Evolutionary conservation across 2,329 filamentous ascomycete genomes (phyloP).

Genomic region (Verticillium isaacii): DNA sequence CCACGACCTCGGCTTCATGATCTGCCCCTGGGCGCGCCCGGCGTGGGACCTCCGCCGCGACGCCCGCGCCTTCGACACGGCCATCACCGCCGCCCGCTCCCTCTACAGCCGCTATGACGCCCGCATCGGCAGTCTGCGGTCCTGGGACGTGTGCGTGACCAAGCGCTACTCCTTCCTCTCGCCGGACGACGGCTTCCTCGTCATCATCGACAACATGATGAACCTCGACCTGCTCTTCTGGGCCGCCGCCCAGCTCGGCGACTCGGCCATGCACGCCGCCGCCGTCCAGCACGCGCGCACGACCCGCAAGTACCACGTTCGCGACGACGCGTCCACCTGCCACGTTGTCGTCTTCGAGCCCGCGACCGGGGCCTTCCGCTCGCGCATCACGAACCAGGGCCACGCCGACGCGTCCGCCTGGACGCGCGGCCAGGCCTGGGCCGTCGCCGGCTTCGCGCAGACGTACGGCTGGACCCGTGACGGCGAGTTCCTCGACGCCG

Average conservation of each 20-base stretch:
- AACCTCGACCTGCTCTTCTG: slow-evolving; percentile 39
- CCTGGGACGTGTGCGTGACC: slow-evolving; percentile 39
- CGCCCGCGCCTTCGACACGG: slow-evolving; percentile 23
- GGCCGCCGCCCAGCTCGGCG: slow-evolving; percentile 25
- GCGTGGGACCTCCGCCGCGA: slow-evolving; percentile 35
- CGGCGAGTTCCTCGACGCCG: slow-evolving; percentile 33
- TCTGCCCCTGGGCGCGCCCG: slow-evolving; percentile 29
- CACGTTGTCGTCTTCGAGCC: slow-evolving; percentile 44
- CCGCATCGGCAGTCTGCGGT: slow-evolving; percentile 28
- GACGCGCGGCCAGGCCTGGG: slow-evolving; percentile 45
- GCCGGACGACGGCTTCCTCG: slow-evolving; percentile 28
- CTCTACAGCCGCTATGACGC: slow-evolving; percentile 30
- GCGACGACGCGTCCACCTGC: slow-evolving; percentile 27
- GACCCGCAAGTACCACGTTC: slow-evolving; percentile 32
- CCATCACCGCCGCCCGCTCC: slow-evolving; percentile 27
- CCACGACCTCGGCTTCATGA: slow-evolving; percentile 40
- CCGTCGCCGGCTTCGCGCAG: slow-evolving; percentile 40
- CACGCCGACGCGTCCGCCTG: slow-evolving; percentile 37
- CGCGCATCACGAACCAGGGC: slow-evolving; percentile 42
- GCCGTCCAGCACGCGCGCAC: slow-evolving; percentile 34
- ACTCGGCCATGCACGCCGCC: slow-evolving; percentile 23
- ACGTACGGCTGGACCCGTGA: slow-evolving; percentile 41
- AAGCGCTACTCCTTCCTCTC: slow-evolving; percentile 30
- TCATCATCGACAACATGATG: slow-evolving; percentile 37
- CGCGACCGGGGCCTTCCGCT: slow-evolving; percentile 28